phyloP scores from a whole-genome alignment of 2,329 filamentous ascomycete genomes.

The Arthroderma sp. region DNA sequence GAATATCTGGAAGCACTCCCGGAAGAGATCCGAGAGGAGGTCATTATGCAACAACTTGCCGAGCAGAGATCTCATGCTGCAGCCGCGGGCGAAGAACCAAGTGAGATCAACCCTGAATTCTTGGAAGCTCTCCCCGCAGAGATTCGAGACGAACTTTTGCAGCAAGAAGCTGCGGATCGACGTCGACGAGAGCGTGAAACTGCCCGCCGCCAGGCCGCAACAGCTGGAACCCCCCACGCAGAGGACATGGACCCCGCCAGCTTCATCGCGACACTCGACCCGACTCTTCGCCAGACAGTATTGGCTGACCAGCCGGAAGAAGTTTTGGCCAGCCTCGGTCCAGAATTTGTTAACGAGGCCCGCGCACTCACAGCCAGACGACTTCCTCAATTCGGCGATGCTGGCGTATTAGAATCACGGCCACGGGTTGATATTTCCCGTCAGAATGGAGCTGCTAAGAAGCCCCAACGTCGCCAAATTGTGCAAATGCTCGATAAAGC shows the following conservation, averaged over 20 bases:
- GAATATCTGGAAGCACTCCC: conserved; percentile 96
- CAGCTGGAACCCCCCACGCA: conserved; percentile 39
- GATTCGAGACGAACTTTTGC: conserved; percentile 76
- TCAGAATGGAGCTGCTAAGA: conserved; percentile 41
- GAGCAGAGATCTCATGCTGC: conserved; percentile 67
- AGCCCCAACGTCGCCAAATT: conserved; percentile 62
- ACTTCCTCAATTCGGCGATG: conserved; percentile 40
- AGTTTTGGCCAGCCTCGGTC: conserved; percentile 68
- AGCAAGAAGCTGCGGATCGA: conserved; percentile 79
- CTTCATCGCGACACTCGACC: conserved; percentile 81
- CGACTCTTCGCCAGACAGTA: conserved; percentile 69
- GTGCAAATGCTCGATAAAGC: conserved; percentile 96
- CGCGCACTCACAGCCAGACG: conserved; percentile 52
- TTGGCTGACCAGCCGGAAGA: conserved; percentile 87
- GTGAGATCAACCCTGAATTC: conserved; percentile 73
- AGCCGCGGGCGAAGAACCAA: conserved; percentile 51
- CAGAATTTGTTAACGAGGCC: conserved; percentile 75
- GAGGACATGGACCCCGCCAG: conserved; percentile 87
- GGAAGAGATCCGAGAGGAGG: conserved; percentile 89
- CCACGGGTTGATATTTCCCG: conserved; percentile 12
- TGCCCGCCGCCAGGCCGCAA: conserved; percentile 52
- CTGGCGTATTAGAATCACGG: conserved; percentile 22
- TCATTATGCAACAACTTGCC: conserved; percentile 80
- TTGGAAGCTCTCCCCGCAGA: conserved; percentile 83
- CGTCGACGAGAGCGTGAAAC: conserved; percentile 78